phyloP scores from a whole-genome alignment of 345 rosid genomes.

The Trapa bicornis region DNA sequence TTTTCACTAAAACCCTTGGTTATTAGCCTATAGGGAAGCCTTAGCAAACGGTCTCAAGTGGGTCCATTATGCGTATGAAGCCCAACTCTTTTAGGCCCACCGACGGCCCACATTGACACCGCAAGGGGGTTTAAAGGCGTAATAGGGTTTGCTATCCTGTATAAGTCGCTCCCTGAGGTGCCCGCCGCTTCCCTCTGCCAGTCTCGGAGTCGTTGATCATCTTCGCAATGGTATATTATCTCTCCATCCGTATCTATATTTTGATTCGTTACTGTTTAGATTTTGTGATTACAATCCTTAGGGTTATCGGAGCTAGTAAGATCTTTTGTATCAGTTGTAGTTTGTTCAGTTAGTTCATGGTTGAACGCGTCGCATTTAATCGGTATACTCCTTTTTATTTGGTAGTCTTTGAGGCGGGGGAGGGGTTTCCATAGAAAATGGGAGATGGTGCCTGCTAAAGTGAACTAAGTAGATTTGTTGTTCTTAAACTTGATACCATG shows the following conservation, averaged over 20 bases:
- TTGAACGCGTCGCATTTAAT: neutral
- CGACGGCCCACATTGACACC: no score
- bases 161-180: no score
- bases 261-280: neutral
- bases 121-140: neutral
- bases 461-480: neutral
- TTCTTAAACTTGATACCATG: neutral
- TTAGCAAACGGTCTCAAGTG: no score
- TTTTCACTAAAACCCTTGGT: no score
- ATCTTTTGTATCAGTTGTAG: neutral
- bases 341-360: neutral
- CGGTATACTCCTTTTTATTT: neutral
- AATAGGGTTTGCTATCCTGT: neutral
- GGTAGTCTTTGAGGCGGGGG: neutral
- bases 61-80: no score
- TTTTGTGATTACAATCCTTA: neutral
- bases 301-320: neutral
- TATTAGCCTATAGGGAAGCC: no score
- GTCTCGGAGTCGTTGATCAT: neutral
- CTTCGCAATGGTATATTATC: neutral
- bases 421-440: neutral
- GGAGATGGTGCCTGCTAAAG: neutral
- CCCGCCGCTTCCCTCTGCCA: neutral
- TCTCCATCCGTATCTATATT: neutral
- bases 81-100: no score